These are phyloP conservation scores for Piper betle DNA, from an alignment of 164 flowering plant species.

Conservation along the genomic window DNA sequence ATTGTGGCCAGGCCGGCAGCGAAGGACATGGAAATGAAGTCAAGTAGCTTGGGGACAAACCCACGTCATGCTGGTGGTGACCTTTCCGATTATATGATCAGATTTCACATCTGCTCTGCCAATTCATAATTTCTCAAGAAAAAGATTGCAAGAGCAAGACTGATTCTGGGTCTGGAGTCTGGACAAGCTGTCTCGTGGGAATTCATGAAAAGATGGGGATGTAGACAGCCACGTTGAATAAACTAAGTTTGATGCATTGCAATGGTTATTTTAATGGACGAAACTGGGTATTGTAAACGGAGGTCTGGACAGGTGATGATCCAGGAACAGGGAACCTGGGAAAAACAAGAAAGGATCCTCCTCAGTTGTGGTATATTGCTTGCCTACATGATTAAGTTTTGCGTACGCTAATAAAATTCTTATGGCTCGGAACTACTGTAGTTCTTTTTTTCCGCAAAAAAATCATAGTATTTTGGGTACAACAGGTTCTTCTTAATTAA, in stretches of 20 bases:
- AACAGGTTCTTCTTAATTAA: no score
- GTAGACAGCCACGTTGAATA: constrained; percentile 3
- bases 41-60: constrained; percentile 14
- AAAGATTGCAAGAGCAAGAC: background rate
- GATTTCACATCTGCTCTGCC: background rate
- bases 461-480: no score
- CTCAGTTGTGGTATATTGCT: background rate
- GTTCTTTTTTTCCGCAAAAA: no score
- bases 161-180: background rate
- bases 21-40: constrained; percentile 22
- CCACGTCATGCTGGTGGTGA: constrained; percentile 21
- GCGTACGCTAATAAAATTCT: no score
- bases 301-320: background rate
- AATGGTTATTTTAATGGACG: no score
- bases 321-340: background rate
- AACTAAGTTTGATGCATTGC: background rate
- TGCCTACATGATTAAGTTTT: no score
- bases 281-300: no score
- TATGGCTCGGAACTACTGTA: no score
- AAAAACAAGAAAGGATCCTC: background rate
- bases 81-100: constrained; percentile 7
- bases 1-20: constrained; percentile 24
- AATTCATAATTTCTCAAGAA: background rate
- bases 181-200: background rate
- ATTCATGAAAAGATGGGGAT: constrained; percentile 4